Base-by-base conservation (phyloP, 2,329 filamentous ascomycete genomes). In the Aspergillus sclerotialis region DNA sequence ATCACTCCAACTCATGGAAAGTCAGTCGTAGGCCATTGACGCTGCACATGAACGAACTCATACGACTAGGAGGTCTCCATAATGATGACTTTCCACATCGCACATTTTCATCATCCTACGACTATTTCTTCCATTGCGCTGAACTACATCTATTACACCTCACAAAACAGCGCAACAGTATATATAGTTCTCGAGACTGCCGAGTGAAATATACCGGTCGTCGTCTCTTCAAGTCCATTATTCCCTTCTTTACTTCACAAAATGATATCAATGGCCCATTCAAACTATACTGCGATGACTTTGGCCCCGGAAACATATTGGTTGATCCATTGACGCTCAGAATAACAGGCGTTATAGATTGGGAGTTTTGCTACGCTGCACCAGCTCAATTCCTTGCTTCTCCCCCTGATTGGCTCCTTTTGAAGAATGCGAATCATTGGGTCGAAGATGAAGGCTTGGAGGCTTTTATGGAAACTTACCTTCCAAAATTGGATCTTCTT, bases 41-140 rank as follows among this genome's bases (percentile, higher is more conserved):
- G n/a, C 60, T 58, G 32, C 59, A 61, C 24, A 65, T 65, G 56
- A 65, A 67, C 36, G 56, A 64, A 38, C 33, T 61, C 30, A 53
- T 43, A 52, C 56, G 6, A 35, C 37, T 12, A 37, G 44, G 29
- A 26, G 46, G 21, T 59, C 61, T 38, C 46, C 55, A 19, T 55
- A 49, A 0, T 3, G 25, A 27, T 3, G 17, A 18, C 5, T 15
- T 30, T 15, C 29, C 29, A 30, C 3, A 18, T 11, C n/a, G 5
- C 29, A 19, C 14, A 10, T 30, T 30, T 30, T 5, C 12, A 13
- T 6, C 29, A 3, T 5, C 29, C n/a, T 19, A 4, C 8, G 33
- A 21, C 2, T 38, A 38, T 14, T 30, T 30, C n/a, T 13, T 21
- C 12, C 13, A 26, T 9, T 17, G 33, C 2, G 36, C 36, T 19